A percentile compares a stretch with the other conserved stretches of the same genome.
These are phyloP conservation scores for Solanum virginianum DNA, from an alignment of 257 asterid genomes.

Conservation along the genomic window DNA sequence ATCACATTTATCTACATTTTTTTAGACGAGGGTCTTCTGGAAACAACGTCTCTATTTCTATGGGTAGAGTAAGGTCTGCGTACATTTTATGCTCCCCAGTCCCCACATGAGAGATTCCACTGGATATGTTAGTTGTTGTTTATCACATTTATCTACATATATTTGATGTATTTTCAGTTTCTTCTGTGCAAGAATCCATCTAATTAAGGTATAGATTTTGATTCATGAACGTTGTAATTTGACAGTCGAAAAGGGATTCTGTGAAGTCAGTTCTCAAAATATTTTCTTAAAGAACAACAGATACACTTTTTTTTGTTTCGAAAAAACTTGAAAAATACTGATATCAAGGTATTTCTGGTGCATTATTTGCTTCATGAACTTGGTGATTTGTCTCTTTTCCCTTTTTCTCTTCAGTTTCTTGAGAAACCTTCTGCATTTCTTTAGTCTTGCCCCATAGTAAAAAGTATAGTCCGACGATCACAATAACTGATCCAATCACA, in stretches of 20 bases:
- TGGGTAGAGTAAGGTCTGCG: too few relatives aligned
- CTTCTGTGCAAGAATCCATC: not conserved
- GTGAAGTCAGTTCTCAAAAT: not conserved
- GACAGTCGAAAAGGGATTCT: not conserved
- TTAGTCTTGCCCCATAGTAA: constrained; percentile 69
- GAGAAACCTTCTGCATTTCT: constrained; percentile 20
- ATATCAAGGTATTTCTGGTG: not conserved
- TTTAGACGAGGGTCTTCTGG: too few relatives aligned
- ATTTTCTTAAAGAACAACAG: not conserved
- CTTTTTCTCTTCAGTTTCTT: not conserved
- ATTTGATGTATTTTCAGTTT: too few relatives aligned
- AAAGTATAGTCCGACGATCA: constrained; percentile 48
- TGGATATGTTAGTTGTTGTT: too few relatives aligned
- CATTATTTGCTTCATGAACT: not conserved
- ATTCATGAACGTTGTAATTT: not conserved
- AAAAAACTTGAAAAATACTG: not conserved
- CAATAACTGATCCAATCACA: constrained; percentile 43
- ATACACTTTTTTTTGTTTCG: not conserved
- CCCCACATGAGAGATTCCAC: too few relatives aligned
- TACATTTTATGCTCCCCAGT: too few relatives aligned
- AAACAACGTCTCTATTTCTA: too few relatives aligned
- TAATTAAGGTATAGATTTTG: not conserved
- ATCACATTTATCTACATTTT: too few relatives aligned
- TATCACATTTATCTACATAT: too few relatives aligned
- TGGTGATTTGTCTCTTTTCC: not conserved